Base-by-base conservation (phyloP, 805 yeast genomes). In the Debaryomyces tyrocola region DNA sequence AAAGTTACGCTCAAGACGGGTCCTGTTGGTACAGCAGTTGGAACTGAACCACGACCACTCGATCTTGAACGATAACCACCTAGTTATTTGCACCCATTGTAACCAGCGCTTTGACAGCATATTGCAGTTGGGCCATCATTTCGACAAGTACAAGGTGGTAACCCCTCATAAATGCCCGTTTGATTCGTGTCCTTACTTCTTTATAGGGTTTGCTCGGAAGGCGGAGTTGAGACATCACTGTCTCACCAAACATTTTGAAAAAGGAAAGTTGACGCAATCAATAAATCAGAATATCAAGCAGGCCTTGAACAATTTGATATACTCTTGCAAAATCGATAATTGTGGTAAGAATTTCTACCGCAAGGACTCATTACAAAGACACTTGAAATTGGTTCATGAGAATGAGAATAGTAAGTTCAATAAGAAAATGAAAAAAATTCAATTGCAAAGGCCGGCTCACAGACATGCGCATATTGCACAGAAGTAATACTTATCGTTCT, bases 281-380 rank as follows among this genome's bases (percentile, higher is more conserved):
- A 39, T 31, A n/a, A 39, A 39, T 28, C 42, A 39, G 15, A 15
- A 28, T 12, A 20, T 39, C 20, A 39, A 39, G 34, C 18, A 28
- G n/a, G 42, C 28, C 20, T 49, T 49, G 40, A 50, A 45, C 36
- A 45, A 37, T 20, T 43, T 50, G 41, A 50, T 58, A n/a, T 56
- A 51, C 40, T 47, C 45, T 14, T 58, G 62, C 40, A 43, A 49
- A 15, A 46, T 52, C 14, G 55, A 48, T 17, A 55, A 60, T 20
- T 82, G 87, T 53, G 73, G 69, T 8, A 78, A 76, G 50, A 56
- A 54, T 6, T 81, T 82, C 54, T 73, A 74, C 49, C 63, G 86
- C 41, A 73, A 71, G 44, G 86, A 82, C 57, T 76, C 84, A 1
- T 67, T 75, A 46, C 71, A 67, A 37, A 69, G 86, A 51, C 87